Evolutionary conservation across 148 eudicot species (phyloP), one percentile per base, ranked within the genome.

Genomic region (Mesembryanthemum crystallinum): DNA sequence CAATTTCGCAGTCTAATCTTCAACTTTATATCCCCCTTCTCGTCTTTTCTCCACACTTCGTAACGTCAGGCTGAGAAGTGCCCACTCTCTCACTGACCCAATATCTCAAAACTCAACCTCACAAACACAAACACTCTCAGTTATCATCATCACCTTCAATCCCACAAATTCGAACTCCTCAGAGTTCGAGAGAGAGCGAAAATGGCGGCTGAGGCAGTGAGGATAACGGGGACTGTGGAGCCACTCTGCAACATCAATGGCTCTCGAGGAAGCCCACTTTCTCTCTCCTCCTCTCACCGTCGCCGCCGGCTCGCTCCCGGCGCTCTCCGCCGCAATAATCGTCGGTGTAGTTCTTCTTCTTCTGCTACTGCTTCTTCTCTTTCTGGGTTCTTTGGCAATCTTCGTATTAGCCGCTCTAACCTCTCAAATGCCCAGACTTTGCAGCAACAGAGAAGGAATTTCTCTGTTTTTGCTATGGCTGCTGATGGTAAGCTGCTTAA

Each of bases 401-500:
- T 82, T 43, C 70, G 84, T 17, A 76, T 89, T 47, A 43, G 76
- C 76, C 72, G 72, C 54, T 55, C 49, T 47, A 43, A 74, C 76
- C 72, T 67, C 54, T 55, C 49, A 43, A 81, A 33, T 72, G 77
- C 69, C 25, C 62, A 68, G 43, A 25, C 60, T 69, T 75, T 71
- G 73, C 71, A 76, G 11, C 67, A 78, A 3, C 81, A 74, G 59
- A 79, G 65, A 58, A 72, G 71, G 42, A 80, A 76, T 7, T 82
- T 91, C 68, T 84, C 89, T 80, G 93, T 91, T 64, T 78, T 80
- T 45, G 87, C 93, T 80, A 85, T 86, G 89, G 90, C 90, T 28
- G 81, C 49, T 72, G 90, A 83, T 14, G 91, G 82, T 81, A 28
- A 30, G 58, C 23, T 54, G 1, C 21, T 6, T 35, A 54, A n/a